Evolutionary conservation across 345 rosid species (phyloP), one percentile per base, ranked within the genome.

Genomic region (Erucastrum elatum): DNA sequence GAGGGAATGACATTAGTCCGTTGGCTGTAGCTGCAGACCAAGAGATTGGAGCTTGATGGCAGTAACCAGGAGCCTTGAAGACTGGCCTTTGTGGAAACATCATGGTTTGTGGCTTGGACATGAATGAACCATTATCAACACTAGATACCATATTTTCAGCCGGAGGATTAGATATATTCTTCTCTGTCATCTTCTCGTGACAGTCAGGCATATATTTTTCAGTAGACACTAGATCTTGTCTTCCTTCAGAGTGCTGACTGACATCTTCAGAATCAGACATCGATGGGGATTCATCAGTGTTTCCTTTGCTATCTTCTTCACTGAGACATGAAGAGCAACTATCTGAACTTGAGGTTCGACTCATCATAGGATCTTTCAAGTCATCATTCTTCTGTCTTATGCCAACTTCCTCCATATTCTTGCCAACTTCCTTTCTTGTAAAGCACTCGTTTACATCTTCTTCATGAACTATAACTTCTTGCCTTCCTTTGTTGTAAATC

Each of bases 291-390:
- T 86, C 98, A 30, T 86, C 98, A 30, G 82, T 76, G 77, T 86
- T 87, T 74, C 88, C 89, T 31, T 84, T 90, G 84, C 90, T 88
- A 53, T 92, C 98, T 73, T 87, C 95, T 79, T 94, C 97, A 44
- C 98, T 90, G 51, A 82, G 88, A 82, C 96, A 95, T 25, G 96
- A 91, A 39, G 96, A 93, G 87, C 96, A 89, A 80, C 89, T 90
- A 75, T 90, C 97, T 53, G 93, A 91, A 82, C 75, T 93, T 39
- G 97, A 88, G 77, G 87, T 79, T 77, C 89, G 84, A 70, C 87
- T 84, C 63, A 72, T 78, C 56, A 75, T 58, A 60, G 83, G 82
- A 83, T 90, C 86, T 67, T 74, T 79, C 5, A 11, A 73, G 59
- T 67, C 86, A 27, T 62, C 8, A 10, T 37, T 41, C 49, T 41